These are phyloP conservation scores for Daldinia childiae DNA, from an alignment of 495 filamentous ascomycete species.

Conservation along the genomic window DNA sequence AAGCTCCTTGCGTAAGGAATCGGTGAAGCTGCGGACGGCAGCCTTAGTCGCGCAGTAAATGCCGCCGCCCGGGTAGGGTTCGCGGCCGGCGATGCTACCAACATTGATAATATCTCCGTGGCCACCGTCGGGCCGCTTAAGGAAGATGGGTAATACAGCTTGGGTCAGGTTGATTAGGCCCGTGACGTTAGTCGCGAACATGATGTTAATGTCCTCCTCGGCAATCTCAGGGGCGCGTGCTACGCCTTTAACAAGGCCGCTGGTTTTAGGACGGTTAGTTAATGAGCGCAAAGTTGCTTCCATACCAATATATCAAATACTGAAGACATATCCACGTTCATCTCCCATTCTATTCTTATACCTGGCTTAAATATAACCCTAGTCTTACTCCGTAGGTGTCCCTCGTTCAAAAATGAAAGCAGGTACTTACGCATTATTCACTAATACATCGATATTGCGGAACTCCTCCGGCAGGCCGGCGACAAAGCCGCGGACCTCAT, in stretches of 20 bases:
- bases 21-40: constrained; percentile 88
- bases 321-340: neutral
- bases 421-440: constrained; percentile 91
- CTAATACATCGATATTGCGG: constrained; percentile 85
- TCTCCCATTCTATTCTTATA: neutral
- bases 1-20: constrained; percentile 87
- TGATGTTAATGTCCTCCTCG: constrained; percentile 82
- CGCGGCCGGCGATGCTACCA: constrained; percentile 92
- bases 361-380: neutral
- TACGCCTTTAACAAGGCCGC: constrained; percentile 87
- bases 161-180: constrained; percentile 98
- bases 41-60: constrained; percentile 99
- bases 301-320: neutral
- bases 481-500: constrained; percentile 80
- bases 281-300: neutral
- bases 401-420: neutral
- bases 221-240: constrained; percentile 86
- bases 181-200: constrained; percentile 93
- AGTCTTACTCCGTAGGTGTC: neutral
- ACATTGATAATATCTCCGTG: constrained; percentile 96
- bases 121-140: constrained; percentile 79
- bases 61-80: constrained; percentile 86
- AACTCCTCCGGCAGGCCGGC: constrained; percentile 80
- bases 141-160: constrained; percentile 85
- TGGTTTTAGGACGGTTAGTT: constrained; percentile 45